These are phyloP conservation scores for Nicotiana noctiflora DNA, from an alignment of 257 asterid genomes.

Conservation along the genomic window DNA sequence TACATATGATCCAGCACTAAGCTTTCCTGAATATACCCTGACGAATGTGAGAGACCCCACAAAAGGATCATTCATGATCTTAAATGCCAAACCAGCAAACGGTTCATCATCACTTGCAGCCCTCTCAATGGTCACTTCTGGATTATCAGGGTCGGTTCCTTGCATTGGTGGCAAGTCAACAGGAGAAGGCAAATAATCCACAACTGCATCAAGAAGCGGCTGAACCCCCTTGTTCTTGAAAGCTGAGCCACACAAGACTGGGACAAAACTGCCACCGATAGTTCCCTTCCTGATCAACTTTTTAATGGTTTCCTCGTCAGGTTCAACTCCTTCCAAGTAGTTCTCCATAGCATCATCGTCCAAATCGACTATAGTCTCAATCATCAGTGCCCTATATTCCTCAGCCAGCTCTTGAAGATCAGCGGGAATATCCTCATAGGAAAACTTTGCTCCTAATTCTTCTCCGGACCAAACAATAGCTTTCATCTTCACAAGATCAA, in stretches of 20 bases:
- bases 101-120: constrained; percentile 59
- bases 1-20: constrained; percentile 78
- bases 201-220: constrained; percentile 83
- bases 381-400: constrained; percentile 61
- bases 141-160: constrained; percentile 90
- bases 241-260: constrained; percentile 88
- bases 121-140: constrained; percentile 54
- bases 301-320: constrained; percentile 69
- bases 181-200: constrained; percentile 88
- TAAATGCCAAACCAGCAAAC: constrained; percentile 89
- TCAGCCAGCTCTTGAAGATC: constrained; percentile 69
- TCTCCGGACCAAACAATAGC: constrained; percentile 88
- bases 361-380: constrained; percentile 66
- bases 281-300: constrained; percentile 74
- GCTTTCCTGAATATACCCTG: constrained; percentile 80
- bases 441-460: constrained; percentile 92
- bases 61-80: constrained; percentile 88
- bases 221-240: constrained; percentile 96
- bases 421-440: constrained; percentile 65
- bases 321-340: constrained; percentile 84
- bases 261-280: constrained; percentile 56
- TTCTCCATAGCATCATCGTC: constrained; percentile 88
- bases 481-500: constrained; percentile 84
- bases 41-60: constrained; percentile 95
- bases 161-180: constrained; percentile 79